Percentiles rank a stretch among this genome's conserved stretches.
phyloP scores from a whole-genome alignment of 306 rosid species.

The Prunus persica region DNA sequence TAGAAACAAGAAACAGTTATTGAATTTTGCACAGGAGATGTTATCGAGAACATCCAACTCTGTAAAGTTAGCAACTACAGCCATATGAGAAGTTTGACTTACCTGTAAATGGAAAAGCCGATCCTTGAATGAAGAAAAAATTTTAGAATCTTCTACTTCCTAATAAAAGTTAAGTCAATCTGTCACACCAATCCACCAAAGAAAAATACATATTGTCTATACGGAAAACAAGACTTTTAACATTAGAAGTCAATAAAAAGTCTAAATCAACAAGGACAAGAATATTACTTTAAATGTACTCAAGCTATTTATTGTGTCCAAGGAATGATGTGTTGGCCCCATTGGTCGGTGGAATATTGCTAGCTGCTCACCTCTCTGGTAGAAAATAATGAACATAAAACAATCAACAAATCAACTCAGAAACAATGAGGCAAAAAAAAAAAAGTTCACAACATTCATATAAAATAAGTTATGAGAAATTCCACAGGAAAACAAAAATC shows the following conservation, averaged over 20 bases:
- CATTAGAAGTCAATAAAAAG: slow-evolving; percentile 4
- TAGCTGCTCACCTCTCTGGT: slow-evolving; percentile 51
- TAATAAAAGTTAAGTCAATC: slow-evolving; percentile 32
- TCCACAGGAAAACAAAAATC: slow-evolving; percentile 4
- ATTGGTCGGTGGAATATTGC: slow-evolving; percentile 68
- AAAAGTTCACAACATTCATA: not conserved
- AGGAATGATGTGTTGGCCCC: slow-evolving; percentile 72
- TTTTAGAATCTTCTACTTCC: slow-evolving; percentile 62
- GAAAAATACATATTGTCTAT: slow-evolving; percentile 3
- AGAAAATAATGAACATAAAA: slow-evolving; percentile 5
- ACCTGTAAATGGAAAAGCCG: slow-evolving; percentile 80
- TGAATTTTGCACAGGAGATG: not conserved
- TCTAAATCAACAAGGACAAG: slow-evolving; percentile 14
- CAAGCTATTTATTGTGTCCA: slow-evolving; percentile 53
- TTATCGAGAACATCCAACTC: not conserved
- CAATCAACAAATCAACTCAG: not conserved
- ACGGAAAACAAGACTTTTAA: slow-evolving; percentile 1
- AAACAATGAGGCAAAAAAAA: not conserved
- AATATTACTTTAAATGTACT: slow-evolving; percentile 50
- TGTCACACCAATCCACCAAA: slow-evolving; percentile 9
- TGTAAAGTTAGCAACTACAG: slow-evolving; percentile 14
- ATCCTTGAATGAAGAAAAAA: slow-evolving; percentile 77
- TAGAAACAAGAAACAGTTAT: slow-evolving; percentile 26
- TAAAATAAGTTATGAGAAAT: not conserved
- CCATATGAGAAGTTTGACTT: slow-evolving; percentile 20